Base-by-base conservation (phyloP, 805 yeast species). In the Grigorovia transvaalensis region DNA sequence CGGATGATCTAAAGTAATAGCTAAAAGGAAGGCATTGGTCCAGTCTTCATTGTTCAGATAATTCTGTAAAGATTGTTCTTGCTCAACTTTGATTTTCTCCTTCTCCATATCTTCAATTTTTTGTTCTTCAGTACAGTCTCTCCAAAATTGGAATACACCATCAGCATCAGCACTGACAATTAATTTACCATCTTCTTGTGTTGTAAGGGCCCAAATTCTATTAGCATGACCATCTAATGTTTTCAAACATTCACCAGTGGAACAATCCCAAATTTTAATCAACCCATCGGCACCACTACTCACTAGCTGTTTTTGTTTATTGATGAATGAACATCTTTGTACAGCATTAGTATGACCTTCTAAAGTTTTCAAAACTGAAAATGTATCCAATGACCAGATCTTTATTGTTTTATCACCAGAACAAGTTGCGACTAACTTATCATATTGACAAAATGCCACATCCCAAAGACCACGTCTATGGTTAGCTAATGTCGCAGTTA, bases 381-480 rank as follows among this genome's bases (percentile, higher is more conserved):
- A 88, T 58, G 88, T 91, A 44, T 74, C 77, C 60, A 93, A 71
- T 40, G 86, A 85, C 99, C 99, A 93, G 45, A 89, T 75, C 61
- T 88, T 85, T 53, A 85, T 77, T 0, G 96, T 85, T 64, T 88
- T 88, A 67, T 91, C 99, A 56, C 98, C 97, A 38, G 95, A 81
- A n/a, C 85, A 82, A 1, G 97, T 90, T 23, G 80, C 84, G 18
- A 93, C 57, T 1, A 83, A 67, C 66, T 87, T 83, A 60, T 88
- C 96, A 67, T 75, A 85, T 41, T 80, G 81, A 60, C 88, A 86
- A 66, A 93, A 93, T 55, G 78, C 76, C 35, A 89, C 82, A 63
- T 88, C 95, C 96, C 98, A 93, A 45, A 93, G 78, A 12, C 98
- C 98, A 61, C 99, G 80, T 65, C 83, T 85, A 68, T 93, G 99